phyloP scores from a whole-genome alignment of 768 basidiomycete species.

The Leccinum variicolor region DNA sequence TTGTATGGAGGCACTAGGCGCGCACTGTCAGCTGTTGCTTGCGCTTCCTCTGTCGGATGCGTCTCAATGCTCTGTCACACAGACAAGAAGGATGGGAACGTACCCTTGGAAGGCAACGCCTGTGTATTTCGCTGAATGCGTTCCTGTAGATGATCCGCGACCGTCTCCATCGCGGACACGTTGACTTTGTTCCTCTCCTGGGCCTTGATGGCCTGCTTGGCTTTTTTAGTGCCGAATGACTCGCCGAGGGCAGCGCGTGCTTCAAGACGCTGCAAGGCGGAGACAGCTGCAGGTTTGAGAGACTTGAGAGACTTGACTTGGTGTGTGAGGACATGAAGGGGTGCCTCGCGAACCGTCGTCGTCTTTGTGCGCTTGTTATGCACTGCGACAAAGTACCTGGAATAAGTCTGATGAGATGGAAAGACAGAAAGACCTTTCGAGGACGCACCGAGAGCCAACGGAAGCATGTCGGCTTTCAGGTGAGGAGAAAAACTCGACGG shows the following conservation, averaged over 20 bases:
- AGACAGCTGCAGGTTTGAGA: constrained; percentile 46
- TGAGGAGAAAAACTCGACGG: constrained; percentile 76
- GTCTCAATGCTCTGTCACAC: background rate
- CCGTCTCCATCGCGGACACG: constrained; percentile 81
- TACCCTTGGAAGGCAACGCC: constrained; percentile 68
- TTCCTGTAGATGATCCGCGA: constrained; percentile 77
- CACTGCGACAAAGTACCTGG: constrained; percentile 80
- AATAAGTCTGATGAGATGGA: background rate
- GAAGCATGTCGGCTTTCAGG: constrained; percentile 49
- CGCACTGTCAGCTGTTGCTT: constrained; percentile 55
- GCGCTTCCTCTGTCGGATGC: constrained; percentile 55
- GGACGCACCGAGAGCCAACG: constrained; percentile 65
- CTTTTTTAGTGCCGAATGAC: constrained; percentile 94
- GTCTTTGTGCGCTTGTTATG: constrained; percentile 73
- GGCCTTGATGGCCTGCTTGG: constrained; percentile 79
- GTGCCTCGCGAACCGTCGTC: constrained; percentile 64
- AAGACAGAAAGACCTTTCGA: background rate
- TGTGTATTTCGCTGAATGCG: constrained; percentile 73
- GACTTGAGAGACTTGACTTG: constrained; percentile 84
- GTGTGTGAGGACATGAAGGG: constrained; percentile 67
- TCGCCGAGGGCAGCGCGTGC: constrained; percentile 81
- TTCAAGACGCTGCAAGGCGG: constrained; percentile 49
- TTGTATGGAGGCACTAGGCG: constrained; percentile 79
- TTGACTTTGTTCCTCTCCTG: constrained; percentile 90
- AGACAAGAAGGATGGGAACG: constrained; percentile 21